Base-by-base conservation (phyloP, 495 filamentous ascomycete genomes). In the Neurospora sp. region DNA sequence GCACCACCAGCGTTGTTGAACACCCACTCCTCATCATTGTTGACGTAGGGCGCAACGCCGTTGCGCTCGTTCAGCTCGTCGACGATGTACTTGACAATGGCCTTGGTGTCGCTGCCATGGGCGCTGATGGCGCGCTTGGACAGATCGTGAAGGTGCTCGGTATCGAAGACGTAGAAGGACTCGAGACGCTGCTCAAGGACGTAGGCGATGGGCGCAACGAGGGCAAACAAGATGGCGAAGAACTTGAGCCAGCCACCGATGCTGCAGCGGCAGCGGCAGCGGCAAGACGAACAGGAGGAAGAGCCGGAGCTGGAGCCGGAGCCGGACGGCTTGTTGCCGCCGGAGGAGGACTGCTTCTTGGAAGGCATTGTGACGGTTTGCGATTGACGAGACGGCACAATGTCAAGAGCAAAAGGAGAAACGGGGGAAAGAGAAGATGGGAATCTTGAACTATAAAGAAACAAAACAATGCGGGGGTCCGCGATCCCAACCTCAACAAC, bases 1-100 rank as follows among this genome's bases (percentile, higher is more conserved):
- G 93, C 93, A 73, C 91, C 91, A 75, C 91, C 91, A 73, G 92
- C 92, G 73, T 93, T 93, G 85, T 92, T 92, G 74, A 92, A 90
- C 27, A 92, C 82, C 90, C 90, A 91, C 77, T 91, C 86, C 74
- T 90, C 85, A 68, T 88, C 78, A 40, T 83, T 74, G 80, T 89
- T 91, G 74, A 91, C 76, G 79, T 89, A 85, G 72, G 78, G 80
- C 3, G 82, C 78, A 70, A 81, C 79, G 45, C 31, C 65, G 42
- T 85, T 73, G 35, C 80, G 81, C 70, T 79, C 81, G 73, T 76
- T 79, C 69, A 90, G 82, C 81, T 89, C 86, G 71, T 79, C 74
- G 39, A 89, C 86, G 77, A 95, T 90, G 84, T 85, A 88, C 74
- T 88, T 79, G 71, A 93, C 90, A 69, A 93, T 84, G 73, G 86